A percentile compares a stretch with the other conserved stretches of the same genome.
Evolutionary conservation across 495 filamentous ascomycete genomes (phyloP).

Genomic region (Poronia punctata): DNA sequence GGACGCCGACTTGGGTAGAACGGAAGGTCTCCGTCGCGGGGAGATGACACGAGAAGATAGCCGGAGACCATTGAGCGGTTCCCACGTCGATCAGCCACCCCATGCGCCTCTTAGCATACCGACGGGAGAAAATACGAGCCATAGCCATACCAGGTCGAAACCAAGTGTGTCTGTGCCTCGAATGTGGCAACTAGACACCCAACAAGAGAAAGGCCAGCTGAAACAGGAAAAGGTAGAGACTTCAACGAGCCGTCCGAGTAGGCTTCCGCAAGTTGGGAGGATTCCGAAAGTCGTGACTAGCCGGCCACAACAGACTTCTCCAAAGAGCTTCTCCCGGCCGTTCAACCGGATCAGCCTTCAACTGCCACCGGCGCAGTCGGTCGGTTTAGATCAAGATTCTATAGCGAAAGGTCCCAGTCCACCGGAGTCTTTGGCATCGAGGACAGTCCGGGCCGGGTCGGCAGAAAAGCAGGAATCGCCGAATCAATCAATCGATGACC

Average conservation of each 20-base stretch:
- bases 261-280: slow-evolving; percentile 75
- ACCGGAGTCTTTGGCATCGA: slow-evolving; percentile 31
- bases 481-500: slow-evolving; percentile 17
- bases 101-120: slow-evolving; percentile 2
- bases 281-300: slow-evolving; percentile 84
- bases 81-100: slow-evolving; percentile 8
- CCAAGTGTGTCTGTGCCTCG: neutral
- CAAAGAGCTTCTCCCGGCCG: slow-evolving; percentile 81
- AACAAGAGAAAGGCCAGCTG: neutral
- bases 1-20: slow-evolving; percentile 58
- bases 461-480: slow-evolving; percentile 10
- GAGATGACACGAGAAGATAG: neutral
- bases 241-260: slow-evolving; percentile 29
- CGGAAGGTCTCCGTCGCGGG: slow-evolving; percentile 30
- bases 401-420: slow-evolving; percentile 44
- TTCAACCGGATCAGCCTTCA: slow-evolving; percentile 45
- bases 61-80: slow-evolving; percentile 13
- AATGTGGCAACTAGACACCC: slow-evolving; percentile 1
- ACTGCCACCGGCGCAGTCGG: slow-evolving; percentile 32
- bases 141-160: neutral
- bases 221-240: slow-evolving; percentile 3
- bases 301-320: slow-evolving; percentile 59
- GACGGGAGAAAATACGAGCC: neutral
- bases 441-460: slow-evolving; percentile 22
- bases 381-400: slow-evolving; percentile 32